These are phyloP conservation scores for Boletus reticulatus DNA, from an alignment of 768 basidiomycete genomes.

Conservation along the genomic window DNA sequence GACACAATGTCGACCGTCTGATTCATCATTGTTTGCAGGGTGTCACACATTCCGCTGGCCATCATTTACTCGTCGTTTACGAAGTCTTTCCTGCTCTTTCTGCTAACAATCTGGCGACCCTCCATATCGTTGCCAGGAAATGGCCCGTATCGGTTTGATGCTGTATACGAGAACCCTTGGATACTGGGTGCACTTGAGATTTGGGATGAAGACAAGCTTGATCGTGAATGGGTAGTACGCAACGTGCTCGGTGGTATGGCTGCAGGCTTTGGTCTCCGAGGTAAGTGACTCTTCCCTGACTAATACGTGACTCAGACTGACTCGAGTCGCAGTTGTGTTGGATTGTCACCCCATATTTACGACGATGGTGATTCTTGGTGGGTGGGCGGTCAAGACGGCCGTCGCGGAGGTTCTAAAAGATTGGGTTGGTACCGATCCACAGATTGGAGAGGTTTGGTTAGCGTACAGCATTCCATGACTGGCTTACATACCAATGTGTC, in stretches of 20 bases:
- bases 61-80: slow-evolving; percentile 82
- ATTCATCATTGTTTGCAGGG: slow-evolving; percentile 35
- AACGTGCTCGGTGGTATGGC: slow-evolving; percentile 86
- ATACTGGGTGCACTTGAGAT: slow-evolving; percentile 46
- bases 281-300: slow-evolving; percentile 36
- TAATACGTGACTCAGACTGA: not conserved
- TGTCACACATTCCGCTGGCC: slow-evolving; percentile 74
- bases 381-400: slow-evolving; percentile 70
- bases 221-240: slow-evolving; percentile 81
- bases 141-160: slow-evolving; percentile 22
- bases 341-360: slow-evolving; percentile 75
- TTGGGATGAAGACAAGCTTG: slow-evolving; percentile 70
- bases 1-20: not conserved
- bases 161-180: slow-evolving; percentile 33
- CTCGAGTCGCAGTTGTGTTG: slow-evolving; percentile 57
- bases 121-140: slow-evolving; percentile 25
- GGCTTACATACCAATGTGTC: slow-evolving; percentile 1
- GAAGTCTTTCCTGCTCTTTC: slow-evolving; percentile 79
- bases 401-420: slow-evolving; percentile 59
- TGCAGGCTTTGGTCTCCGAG: slow-evolving; percentile 81
- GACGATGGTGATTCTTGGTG: slow-evolving; percentile 67
- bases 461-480: slow-evolving; percentile 76
- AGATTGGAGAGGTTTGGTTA: slow-evolving; percentile 67
- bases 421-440: slow-evolving; percentile 64
- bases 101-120: slow-evolving; percentile 78